A percentile compares a stretch with the other conserved stretches of the same genome.
Conservation (phyloP, 805 yeast species). For the Hanseniaspora mollemarum region DNA sequence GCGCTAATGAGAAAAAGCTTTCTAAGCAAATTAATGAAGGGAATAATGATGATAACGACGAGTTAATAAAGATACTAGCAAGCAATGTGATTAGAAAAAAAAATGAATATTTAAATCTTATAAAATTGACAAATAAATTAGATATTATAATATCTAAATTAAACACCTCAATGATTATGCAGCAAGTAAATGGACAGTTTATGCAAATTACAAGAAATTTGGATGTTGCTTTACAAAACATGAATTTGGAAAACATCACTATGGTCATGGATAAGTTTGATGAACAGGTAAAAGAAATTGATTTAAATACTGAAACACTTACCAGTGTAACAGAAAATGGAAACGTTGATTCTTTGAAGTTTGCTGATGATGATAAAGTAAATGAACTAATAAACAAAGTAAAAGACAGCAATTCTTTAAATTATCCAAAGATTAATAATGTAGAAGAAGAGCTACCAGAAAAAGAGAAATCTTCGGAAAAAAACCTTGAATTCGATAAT, state of each 20-base stretch:
- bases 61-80: constrained; percentile 87
- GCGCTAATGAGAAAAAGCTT: constrained; percentile 72
- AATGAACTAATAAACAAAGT: constrained; percentile 15
- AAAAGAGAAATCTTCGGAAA: constrained; percentile 42
- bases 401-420: constrained; percentile 12
- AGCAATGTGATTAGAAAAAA: constrained; percentile 90
- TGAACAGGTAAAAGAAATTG: constrained; percentile 88
- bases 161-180: constrained; percentile 96
- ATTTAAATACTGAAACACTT: constrained; percentile 52
- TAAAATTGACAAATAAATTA: constrained; percentile 74
- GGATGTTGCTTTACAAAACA: constrained; percentile 90
- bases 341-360: constrained; percentile 12
- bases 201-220: constrained; percentile 83
- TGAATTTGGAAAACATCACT: constrained; percentile 89
- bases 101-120: constrained; percentile 69
- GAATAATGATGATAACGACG: constrained; percentile 51
- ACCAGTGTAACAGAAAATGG: constrained; percentile 12
- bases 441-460: constrained; percentile 91
- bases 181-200: constrained; percentile 90
- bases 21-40: constrained; percentile 45
- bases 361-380: constrained; percentile 15
- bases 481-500: constrained; percentile 36
- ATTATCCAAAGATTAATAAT: constrained; percentile 63
- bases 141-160: constrained; percentile 95
- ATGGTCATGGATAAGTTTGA: constrained; percentile 96